phyloP scores from a whole-genome alignment of 2,329 filamentous ascomycete species.

The Colletotrichum horii region DNA sequence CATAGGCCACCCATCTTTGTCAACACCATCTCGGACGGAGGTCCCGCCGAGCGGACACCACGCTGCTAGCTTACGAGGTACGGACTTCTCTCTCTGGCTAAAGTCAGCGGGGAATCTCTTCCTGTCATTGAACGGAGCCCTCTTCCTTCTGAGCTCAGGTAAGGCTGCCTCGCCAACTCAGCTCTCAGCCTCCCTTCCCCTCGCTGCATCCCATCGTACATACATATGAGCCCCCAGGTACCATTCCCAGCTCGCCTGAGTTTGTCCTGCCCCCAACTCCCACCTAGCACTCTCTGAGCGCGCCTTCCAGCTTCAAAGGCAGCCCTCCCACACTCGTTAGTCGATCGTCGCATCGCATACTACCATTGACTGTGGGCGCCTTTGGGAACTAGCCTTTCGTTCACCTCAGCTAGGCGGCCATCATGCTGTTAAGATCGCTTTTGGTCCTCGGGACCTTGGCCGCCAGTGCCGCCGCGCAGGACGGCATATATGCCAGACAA shows the following conservation, averaged over 20 bases:
- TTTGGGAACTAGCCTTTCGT: neutral
- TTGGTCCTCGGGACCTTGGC: conserved; percentile 7
- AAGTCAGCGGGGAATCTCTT: neutral
- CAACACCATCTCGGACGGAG: conserved; percentile 13
- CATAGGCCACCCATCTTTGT: neutral
- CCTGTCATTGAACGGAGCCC: neutral
- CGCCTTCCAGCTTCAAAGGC: neutral
- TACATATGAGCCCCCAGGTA: conserved; percentile 18
- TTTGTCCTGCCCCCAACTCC: conserved; percentile 7
- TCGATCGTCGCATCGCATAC: neutral
- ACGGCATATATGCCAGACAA: conserved; percentile 3
- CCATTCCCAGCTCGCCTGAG: neutral
- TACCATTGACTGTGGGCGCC: neutral
- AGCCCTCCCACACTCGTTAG: conserved; percentile 17
- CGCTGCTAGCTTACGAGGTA: conserved; percentile 1
- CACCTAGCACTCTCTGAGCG: neutral
- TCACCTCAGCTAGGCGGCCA: neutral
- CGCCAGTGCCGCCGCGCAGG: neutral
- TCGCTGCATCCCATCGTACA: conserved; percentile 3
- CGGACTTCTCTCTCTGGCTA: neutral
- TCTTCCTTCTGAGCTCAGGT: neutral
- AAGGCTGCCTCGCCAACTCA: conserved; percentile 11
- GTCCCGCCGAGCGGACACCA: neutral
- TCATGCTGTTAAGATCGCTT: conserved; percentile 5
- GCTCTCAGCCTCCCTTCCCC: conserved; percentile 9